These are phyloP conservation scores for Umbilicaria muhlenbergii DNA, from an alignment of 495 filamentous ascomycete species.

Conservation along the genomic window DNA sequence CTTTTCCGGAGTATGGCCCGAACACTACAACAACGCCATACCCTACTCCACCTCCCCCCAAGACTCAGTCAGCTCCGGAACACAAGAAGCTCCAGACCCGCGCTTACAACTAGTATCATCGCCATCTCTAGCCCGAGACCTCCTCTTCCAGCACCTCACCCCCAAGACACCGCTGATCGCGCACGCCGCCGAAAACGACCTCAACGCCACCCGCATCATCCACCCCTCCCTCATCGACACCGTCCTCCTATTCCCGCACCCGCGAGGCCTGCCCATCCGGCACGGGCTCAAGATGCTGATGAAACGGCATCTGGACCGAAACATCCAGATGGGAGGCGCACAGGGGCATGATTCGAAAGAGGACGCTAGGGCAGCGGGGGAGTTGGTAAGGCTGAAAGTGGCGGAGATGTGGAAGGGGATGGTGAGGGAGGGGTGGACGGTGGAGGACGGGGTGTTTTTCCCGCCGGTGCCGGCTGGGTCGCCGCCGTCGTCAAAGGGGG, in stretches of 20 bases:
- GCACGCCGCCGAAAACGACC: conserved; percentile 89
- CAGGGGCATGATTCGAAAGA: conserved; percentile 76
- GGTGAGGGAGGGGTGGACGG: conserved; percentile 45
- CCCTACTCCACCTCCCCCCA: conserved; percentile 12
- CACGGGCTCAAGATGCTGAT: conserved; percentile 70
- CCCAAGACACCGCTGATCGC: conserved; percentile 73
- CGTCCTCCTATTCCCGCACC: conserved; percentile 68
- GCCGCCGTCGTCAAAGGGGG: no score
- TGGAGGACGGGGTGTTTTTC: conserved; percentile 35
- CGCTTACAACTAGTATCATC: conserved; percentile 53
- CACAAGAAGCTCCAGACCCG: conserved; percentile 12
- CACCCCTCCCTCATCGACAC: conserved; percentile 82
- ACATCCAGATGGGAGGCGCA: conserved; percentile 62
- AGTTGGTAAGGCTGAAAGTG: conserved; percentile 58
- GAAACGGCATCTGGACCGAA: conserved; percentile 55
- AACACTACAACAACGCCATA: conserved; percentile 54
- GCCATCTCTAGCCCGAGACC: conserved; percentile 50
- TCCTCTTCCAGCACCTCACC: conserved; percentile 55
- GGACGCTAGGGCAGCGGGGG: conserved; percentile 76
- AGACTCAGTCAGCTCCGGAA: not conserved
- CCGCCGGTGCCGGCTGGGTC: conserved; percentile 19
- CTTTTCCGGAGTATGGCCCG: conserved; percentile 68
- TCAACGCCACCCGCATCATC: conserved; percentile 67
- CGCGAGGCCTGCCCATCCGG: conserved; percentile 55
- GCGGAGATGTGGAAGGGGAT: conserved; percentile 47